A percentile compares a stretch with the other conserved stretches of the same genome.
Evolutionary conservation across 2,329 filamentous ascomycete genomes (phyloP).

Genomic region (Clathrospora elynae): DNA sequence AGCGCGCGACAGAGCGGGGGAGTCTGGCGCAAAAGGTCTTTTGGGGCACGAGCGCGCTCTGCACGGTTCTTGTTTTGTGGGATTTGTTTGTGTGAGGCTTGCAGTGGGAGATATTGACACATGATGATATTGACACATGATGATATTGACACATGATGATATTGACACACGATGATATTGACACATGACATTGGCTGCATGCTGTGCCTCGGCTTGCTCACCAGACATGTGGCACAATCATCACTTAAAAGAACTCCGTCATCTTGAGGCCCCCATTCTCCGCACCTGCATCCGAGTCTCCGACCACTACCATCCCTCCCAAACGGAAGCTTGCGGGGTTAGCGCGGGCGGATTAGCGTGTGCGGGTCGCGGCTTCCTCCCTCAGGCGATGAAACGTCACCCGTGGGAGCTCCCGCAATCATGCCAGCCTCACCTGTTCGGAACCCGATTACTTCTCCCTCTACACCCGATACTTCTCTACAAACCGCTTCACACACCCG

Average conservation of each 20-base stretch:
- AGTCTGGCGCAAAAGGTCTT: constrained; percentile 58
- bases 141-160: no score
- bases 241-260: no score
- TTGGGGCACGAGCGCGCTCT: constrained; percentile 54
- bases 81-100: constrained; percentile 53
- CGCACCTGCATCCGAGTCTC: constrained; percentile 27
- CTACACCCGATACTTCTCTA: constrained; percentile 19
- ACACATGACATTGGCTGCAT: constrained; percentile 1
- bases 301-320: constrained; percentile 12
- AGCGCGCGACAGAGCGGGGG: constrained; percentile 69
- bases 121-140: no score
- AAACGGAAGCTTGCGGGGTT: constrained; percentile 32
- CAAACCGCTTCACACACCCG: constrained; percentile 44
- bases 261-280: constrained; percentile 26
- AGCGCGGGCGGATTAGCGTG: constrained; percentile 35
- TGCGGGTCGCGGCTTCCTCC: constrained; percentile 21
- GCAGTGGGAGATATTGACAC: no score
- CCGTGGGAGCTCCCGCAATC: constrained; percentile 15
- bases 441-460: constrained; percentile 4
- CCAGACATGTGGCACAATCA: constrained; percentile 14
- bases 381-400: constrained; percentile 34
- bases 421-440: constrained; percentile 34
- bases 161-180: constrained; percentile 24
- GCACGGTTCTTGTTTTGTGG: constrained; percentile 55
- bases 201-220: constrained; percentile 35